These are phyloP conservation scores for Cucurbitaria berberidis DNA, from an alignment of 2,329 filamentous ascomycete genomes.

Conservation along the genomic window DNA sequence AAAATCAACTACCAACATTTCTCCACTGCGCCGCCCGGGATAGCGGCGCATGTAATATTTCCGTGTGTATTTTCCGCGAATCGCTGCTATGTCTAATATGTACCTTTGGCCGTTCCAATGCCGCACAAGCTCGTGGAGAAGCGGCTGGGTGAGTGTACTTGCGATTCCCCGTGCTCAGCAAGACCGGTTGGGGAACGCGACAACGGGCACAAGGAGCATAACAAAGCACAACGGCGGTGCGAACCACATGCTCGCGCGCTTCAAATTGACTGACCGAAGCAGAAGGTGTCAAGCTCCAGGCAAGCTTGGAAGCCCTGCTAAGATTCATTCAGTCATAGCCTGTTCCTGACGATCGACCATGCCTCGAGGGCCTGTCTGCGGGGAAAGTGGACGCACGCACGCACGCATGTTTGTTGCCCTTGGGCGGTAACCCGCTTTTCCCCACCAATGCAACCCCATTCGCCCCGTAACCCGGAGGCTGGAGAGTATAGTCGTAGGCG, in stretches of 20 bases:
- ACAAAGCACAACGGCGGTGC: conserved; percentile 5
- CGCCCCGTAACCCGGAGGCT: conserved; percentile 10
- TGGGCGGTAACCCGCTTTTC: conserved; percentile 20
- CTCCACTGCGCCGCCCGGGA: conserved; percentile 17
- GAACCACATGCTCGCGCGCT: neutral
- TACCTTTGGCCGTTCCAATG: neutral
- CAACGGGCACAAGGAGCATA: too few species aligned
- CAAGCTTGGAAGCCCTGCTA: conserved; percentile 7
- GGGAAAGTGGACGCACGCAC: too few species aligned
- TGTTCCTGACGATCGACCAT: conserved; percentile 34
- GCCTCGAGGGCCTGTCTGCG: conserved; percentile 28
- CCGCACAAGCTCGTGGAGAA: conserved; percentile 6
- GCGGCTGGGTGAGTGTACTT: neutral
- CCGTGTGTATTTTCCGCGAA: conserved; percentile 31
- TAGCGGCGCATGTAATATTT: conserved; percentile 8
- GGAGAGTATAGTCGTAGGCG: too few species aligned
- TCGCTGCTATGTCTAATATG: conserved; percentile 14
- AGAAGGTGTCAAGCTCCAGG: conserved; percentile 1
- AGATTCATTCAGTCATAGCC: conserved; percentile 25
- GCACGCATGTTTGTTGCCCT: conserved; percentile 19
- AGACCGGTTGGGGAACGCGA: neutral
- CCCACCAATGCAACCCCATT: conserved; percentile 17
- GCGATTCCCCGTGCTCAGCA: conserved; percentile 4
- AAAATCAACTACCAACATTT: conserved; percentile 25
- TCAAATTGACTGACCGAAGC: neutral